Evolutionary conservation across 2,329 filamentous ascomycete genomes (phyloP).

Genomic region (Ceratocystis smalleyi): DNA sequence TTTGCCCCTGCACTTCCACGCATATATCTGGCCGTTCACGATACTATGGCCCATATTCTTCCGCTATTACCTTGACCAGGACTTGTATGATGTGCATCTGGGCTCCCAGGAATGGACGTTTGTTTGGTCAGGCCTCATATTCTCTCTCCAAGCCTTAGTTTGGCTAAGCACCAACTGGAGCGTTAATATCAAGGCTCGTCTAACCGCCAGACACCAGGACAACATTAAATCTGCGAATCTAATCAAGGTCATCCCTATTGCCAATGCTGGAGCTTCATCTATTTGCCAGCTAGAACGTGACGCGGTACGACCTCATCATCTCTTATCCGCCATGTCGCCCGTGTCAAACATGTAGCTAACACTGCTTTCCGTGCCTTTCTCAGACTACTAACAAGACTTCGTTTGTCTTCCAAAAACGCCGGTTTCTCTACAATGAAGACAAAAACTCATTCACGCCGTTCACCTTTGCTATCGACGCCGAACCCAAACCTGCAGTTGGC

Average conservation of each 20-base stretch:
- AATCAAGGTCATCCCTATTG: constrained; percentile 83
- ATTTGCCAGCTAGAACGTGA: constrained; percentile 73
- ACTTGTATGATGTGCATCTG: constrained; percentile 82
- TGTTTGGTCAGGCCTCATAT: constrained; percentile 77
- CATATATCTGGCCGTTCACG: constrained; percentile 86
- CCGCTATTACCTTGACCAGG: constrained; percentile 65
- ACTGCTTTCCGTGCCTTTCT: neutral
- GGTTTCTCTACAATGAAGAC: constrained; percentile 68
- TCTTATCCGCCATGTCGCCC: neutral
- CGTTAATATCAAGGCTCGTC: constrained; percentile 66
- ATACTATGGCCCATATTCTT: constrained; percentile 88
- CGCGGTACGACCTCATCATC: constrained; percentile 31
- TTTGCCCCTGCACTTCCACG: constrained; percentile 61
- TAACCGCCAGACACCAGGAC: constrained; percentile 59
- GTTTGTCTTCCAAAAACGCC: constrained; percentile 95
- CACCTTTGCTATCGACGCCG: constrained; percentile 65
- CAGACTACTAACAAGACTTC: constrained; percentile 61
- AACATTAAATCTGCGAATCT: constrained; percentile 59
- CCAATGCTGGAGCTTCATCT: constrained; percentile 77
- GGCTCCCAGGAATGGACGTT: constrained; percentile 96
- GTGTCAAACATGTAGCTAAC: constrained; percentile 1
- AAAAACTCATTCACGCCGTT: constrained; percentile 66
- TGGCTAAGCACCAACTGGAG: constrained; percentile 99
- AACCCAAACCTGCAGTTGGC: constrained; percentile 65
- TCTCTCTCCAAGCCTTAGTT: constrained; percentile 71